A percentile compares a stretch with the other conserved stretches of the same genome.
These are phyloP conservation scores for Ilyonectria sp. DNA, from an alignment of 2,329 filamentous ascomycete species.

Conservation along the genomic window DNA sequence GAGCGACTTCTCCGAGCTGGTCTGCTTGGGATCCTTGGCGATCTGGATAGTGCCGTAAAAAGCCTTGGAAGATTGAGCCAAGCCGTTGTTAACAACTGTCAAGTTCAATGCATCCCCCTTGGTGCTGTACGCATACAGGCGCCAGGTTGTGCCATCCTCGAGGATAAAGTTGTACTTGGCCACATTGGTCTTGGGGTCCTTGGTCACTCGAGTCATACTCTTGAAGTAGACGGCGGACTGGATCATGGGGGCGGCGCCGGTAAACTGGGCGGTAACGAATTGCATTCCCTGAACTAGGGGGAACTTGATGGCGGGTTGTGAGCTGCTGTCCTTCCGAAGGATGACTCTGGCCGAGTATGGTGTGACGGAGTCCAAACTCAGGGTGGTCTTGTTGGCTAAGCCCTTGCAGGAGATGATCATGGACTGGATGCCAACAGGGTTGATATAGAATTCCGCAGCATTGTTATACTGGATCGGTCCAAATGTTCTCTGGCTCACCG, in stretches of 20 bases:
- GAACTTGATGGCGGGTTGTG: conserved; percentile 77
- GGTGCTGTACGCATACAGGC: conserved; percentile 80
- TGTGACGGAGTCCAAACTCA: conserved; percentile 69
- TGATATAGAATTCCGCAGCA: conserved; percentile 81
- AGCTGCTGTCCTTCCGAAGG: conserved; percentile 68
- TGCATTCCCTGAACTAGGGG: conserved; percentile 92
- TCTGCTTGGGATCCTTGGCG: conserved; percentile 78
- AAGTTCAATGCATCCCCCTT: conserved; percentile 76
- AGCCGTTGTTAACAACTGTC: conserved; percentile 75
- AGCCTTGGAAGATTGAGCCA: conserved; percentile 74
- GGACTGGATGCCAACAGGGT: conserved; percentile 86
- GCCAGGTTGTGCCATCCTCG: conserved; percentile 82
- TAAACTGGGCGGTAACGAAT: conserved; percentile 86
- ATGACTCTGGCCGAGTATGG: conserved; percentile 78
- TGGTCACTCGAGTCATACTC: conserved; percentile 71
- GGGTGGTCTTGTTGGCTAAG: conserved; percentile 71
- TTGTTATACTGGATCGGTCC: conserved; percentile 70
- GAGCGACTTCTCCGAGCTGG: conserved; percentile 74
- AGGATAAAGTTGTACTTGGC: conserved; percentile 84
- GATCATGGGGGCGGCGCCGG: conserved; percentile 78
- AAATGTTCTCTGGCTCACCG: conserved; percentile 76
- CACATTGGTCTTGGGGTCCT: conserved; percentile 73
- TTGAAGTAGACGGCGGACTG: conserved; percentile 83
- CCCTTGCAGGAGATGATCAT: conserved; percentile 85
- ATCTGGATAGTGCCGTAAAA: conserved; percentile 89